Evolutionary conservation across 2,329 filamentous ascomycete species (phyloP).

Genomic region (Botryotinia globosa): DNA sequence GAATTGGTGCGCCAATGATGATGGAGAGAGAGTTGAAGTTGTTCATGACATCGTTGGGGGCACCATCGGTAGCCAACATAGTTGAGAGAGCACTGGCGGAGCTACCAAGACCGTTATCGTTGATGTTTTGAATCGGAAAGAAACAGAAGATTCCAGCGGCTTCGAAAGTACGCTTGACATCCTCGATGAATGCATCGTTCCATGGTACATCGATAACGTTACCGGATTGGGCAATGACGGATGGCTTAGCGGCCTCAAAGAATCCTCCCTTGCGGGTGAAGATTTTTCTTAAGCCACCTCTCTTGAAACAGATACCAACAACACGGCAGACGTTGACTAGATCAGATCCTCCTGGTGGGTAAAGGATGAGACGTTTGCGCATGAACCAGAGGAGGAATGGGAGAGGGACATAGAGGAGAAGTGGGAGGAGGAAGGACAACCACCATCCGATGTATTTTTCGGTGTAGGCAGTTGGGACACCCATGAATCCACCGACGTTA

Average conservation of each 20-base stretch:
- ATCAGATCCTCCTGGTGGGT: conserved; percentile 48
- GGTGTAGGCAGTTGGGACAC: conserved; percentile 43
- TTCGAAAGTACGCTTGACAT: conserved; percentile 66
- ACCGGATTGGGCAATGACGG: conserved; percentile 51
- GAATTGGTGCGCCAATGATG: conserved; percentile 69
- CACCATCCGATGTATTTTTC: conserved; percentile 51
- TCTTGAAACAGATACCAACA: conserved; percentile 43
- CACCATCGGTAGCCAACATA: conserved; percentile 63
- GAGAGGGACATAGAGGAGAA: conserved; percentile 59
- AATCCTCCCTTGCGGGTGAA: conserved; percentile 48
- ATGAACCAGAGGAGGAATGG: conserved; percentile 49
- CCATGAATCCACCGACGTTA: conserved; percentile 59
- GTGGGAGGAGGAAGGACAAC: conserved; percentile 48
- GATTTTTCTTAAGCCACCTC: conserved; percentile 65
- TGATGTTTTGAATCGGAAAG: conserved; percentile 45
- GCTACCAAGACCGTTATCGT: conserved; percentile 47
- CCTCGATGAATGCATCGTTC: conserved; percentile 78
- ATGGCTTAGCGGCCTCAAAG: conserved; percentile 69
- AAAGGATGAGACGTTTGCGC: conserved; percentile 44
- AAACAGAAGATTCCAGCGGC: conserved; percentile 66
- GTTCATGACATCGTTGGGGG: conserved; percentile 74
- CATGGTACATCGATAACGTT: conserved; percentile 72
- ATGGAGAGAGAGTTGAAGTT: conserved; percentile 75
- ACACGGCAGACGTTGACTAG: conserved; percentile 46
- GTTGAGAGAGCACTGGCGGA: conserved; percentile 51